Conservation (phyloP, 1,284 basidiomycete genomes). For the Irpex lacteus region DNA sequence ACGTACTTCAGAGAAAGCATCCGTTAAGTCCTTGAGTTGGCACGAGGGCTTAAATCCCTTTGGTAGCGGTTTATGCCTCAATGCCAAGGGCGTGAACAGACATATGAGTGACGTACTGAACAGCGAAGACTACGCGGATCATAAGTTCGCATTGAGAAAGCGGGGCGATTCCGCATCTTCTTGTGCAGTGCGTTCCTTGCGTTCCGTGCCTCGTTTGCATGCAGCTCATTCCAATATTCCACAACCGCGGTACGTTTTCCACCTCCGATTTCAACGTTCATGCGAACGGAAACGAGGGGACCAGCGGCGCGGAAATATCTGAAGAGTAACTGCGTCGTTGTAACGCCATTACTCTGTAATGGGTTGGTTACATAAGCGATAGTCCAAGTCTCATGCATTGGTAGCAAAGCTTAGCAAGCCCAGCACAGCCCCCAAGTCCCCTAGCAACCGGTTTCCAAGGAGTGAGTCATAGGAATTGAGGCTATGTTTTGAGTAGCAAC, state of each 20-base stretch:
- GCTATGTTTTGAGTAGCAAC: too few relatives aligned
- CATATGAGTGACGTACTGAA: not conserved
- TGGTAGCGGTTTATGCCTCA: not conserved
- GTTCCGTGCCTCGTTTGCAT: not conserved
- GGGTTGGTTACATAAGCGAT: too few relatives aligned
- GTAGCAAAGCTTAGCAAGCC: too few relatives aligned
- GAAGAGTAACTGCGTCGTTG: too few relatives aligned
- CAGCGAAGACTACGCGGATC: slow-evolving; percentile 3
- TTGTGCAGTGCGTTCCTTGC: not conserved
- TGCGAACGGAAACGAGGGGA: slow-evolving; percentile 8
- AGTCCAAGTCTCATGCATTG: too few relatives aligned
- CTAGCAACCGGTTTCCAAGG: too few relatives aligned
- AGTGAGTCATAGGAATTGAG: too few relatives aligned
- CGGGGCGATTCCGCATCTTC: not conserved
- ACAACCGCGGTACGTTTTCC: slow-evolving; percentile 1
- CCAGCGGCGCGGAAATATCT: not conserved
- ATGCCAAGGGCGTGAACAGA: not conserved
- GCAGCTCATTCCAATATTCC: slow-evolving; percentile 8
- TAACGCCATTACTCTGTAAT: too few relatives aligned
- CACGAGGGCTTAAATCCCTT: too few relatives aligned
- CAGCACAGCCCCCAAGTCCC: too few relatives aligned
- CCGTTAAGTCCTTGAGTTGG: not conserved
- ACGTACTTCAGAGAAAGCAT: not conserved
- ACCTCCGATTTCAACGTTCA: slow-evolving; percentile 7
- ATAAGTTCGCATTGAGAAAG: slow-evolving; percentile 1